These are phyloP conservation scores for Gentiana dahurica DNA, from an alignment of 257 asterid species.

Conservation along the genomic window DNA sequence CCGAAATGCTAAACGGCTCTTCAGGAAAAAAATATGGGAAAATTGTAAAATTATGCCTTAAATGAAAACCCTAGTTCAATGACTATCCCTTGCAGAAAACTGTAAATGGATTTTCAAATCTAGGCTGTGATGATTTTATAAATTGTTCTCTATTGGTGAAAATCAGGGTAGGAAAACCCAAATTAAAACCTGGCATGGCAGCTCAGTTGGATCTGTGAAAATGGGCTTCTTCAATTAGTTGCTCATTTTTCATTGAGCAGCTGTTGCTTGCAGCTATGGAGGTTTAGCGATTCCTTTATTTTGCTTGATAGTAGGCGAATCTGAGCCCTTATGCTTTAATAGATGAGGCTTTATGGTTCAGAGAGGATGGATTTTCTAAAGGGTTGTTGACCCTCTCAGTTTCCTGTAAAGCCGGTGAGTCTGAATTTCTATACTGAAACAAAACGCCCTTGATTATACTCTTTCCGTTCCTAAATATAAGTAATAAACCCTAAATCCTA, in stretches of 20 bases:
- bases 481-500: background rate
- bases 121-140: slow-evolving; percentile 10
- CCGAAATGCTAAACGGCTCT: slow-evolving; percentile 1
- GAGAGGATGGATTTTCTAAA: background rate
- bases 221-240: background rate
- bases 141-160: background rate
- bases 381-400: slow-evolving; percentile 7
- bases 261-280: slow-evolving; percentile 15
- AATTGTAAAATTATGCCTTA: background rate
- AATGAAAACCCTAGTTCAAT: too few relatives aligned
- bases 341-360: slow-evolving; percentile 1
- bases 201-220: slow-evolving; percentile 7
- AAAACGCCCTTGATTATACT: background rate
- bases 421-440: background rate
- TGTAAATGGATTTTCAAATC: too few relatives aligned
- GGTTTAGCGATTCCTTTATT: background rate
- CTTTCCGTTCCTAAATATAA: background rate
- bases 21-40: background rate
- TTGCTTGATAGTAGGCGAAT: slow-evolving; percentile 16
- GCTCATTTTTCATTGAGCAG: background rate
- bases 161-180: slow-evolving; percentile 1
- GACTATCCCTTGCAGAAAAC: too few relatives aligned
- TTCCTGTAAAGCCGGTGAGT: background rate
- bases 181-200: slow-evolving; percentile 16
- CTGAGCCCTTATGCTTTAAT: slow-evolving; percentile 9